Evolutionary conservation across 2,329 filamentous ascomycete genomes (phyloP).

Genomic region (Dothideomycetes sp.): DNA sequence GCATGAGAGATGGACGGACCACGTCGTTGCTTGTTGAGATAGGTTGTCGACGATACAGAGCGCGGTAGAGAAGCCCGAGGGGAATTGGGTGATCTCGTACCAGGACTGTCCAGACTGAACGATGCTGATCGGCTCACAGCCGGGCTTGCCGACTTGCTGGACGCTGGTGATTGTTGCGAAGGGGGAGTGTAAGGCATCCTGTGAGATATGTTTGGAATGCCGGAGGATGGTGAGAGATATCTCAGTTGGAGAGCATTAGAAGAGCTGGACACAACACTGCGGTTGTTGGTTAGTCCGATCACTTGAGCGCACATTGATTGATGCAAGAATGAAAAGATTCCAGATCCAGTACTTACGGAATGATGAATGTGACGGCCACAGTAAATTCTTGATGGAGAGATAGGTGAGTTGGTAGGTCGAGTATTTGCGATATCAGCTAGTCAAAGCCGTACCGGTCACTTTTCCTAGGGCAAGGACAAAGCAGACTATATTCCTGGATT

Average conservation of each 20-base stretch:
- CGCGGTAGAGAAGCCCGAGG: constrained; percentile 43
- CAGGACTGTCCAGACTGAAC: constrained; percentile 33
- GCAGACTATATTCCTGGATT: no score
- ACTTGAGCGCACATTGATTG: no score
- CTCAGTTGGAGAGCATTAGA: constrained; percentile 36
- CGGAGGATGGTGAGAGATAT: constrained; percentile 19
- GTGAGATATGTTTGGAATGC: constrained; percentile 27
- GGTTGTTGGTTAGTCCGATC: constrained; percentile 4
- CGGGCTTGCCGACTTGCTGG: constrained; percentile 45
- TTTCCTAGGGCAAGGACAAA: not conserved
- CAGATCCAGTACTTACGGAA: constrained; percentile 26
- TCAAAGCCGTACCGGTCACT: constrained; percentile 25
- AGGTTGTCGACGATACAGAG: constrained; percentile 50
- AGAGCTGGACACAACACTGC: constrained; percentile 20
- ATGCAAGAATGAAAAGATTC: no score
- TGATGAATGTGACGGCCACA: constrained; percentile 12
- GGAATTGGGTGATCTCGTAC: constrained; percentile 27
- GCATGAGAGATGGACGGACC: constrained; percentile 43
- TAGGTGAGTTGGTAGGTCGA: constrained; percentile 17
- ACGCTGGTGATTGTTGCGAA: constrained; percentile 52
- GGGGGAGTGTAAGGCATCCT: constrained; percentile 86
- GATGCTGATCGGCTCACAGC: constrained; percentile 43
- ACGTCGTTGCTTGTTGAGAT: constrained; percentile 53
- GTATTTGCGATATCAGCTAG: constrained; percentile 29
- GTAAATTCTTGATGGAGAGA: constrained; percentile 9